Evolutionary conservation across 768 basidiomycete genomes (phyloP).

Genomic region (Clavulina sp.): DNA sequence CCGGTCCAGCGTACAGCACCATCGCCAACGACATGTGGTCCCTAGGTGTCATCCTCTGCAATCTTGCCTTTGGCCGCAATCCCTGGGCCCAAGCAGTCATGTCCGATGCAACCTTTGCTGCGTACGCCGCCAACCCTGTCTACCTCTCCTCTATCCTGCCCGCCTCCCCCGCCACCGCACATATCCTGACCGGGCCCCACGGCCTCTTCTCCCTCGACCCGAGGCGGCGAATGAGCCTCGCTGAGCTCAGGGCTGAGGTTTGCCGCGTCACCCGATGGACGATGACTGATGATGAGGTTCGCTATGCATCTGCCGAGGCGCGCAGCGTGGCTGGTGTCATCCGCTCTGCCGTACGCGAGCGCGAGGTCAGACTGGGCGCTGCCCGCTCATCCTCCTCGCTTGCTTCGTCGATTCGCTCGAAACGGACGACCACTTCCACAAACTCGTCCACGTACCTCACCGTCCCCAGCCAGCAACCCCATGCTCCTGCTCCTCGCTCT

Average conservation of each 20-base stretch:
- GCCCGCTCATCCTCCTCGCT: background rate
- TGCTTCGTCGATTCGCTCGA: background rate
- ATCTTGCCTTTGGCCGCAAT: constrained; percentile 85
- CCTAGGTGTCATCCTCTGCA: constrained; percentile 71
- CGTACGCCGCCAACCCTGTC: constrained; percentile 18
- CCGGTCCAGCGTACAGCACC: background rate
- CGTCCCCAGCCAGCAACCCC: background rate
- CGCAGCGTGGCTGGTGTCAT: background rate
- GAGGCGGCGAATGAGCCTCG: background rate
- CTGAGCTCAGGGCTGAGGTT: background rate
- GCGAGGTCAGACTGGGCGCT: background rate
- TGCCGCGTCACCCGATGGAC: background rate
- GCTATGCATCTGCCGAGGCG: background rate
- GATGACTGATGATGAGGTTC: background rate
- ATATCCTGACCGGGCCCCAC: constrained; percentile 18
- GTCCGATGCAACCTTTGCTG: constrained; percentile 20
- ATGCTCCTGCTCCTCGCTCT: background rate
- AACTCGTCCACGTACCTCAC: background rate
- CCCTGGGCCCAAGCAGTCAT: constrained; percentile 75
- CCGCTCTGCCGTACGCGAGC: background rate
- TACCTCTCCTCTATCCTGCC: constrained; percentile 23
- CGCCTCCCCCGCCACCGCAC: constrained; percentile 19
- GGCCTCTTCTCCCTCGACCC: background rate
- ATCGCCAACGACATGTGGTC: constrained; percentile 1
- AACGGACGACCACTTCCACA: background rate